Percentiles rank a stretch among this genome's conserved stretches.
These are phyloP conservation scores for Nakaseomyces glabratus DNA, from an alignment of 1,139 yeast species.

Conservation along the genomic window DNA sequence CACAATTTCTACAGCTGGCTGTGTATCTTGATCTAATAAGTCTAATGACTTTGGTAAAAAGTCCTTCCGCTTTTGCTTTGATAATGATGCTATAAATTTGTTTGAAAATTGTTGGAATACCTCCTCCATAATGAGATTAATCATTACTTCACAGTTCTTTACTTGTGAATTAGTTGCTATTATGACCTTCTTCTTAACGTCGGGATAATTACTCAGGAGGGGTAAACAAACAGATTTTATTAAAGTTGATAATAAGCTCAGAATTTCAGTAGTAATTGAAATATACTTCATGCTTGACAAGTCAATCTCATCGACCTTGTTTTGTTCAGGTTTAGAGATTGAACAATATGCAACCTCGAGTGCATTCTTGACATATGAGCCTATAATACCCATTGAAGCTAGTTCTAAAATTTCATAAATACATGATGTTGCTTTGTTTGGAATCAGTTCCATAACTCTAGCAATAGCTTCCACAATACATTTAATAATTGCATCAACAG, in stretches of 20 bases:
- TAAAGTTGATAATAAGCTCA: constrained; percentile 60
- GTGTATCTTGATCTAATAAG: constrained; percentile 51
- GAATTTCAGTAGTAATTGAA: constrained; percentile 50
- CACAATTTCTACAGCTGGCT: constrained; percentile 57
- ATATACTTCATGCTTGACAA: constrained; percentile 41
- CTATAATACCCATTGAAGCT: constrained; percentile 61
- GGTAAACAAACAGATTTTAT: constrained; percentile 67
- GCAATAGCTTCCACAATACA: constrained; percentile 75
- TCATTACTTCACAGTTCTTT: constrained; percentile 56
- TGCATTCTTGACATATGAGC: constrained; percentile 64
- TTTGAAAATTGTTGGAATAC: constrained; percentile 43
- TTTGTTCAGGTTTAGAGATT: constrained; percentile 33
- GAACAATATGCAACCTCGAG: constrained; percentile 57
- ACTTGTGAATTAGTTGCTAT: constrained; percentile 60
- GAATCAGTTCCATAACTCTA: constrained; percentile 65
- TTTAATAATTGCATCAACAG: constrained; percentile 57
- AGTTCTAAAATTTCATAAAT: constrained; percentile 61
- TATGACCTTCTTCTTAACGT: constrained; percentile 54
- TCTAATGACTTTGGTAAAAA: constrained; percentile 45
- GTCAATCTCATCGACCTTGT: constrained; percentile 35
- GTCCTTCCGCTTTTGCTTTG: constrained; percentile 58
- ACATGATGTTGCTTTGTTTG: constrained; percentile 53
- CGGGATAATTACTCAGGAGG: constrained; percentile 54
- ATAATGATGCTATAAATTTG: constrained; percentile 42
- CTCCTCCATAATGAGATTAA: constrained; percentile 57